Percentiles rank a stretch among this genome's conserved stretches.
phyloP scores from a whole-genome alignment of 805 yeast genomes.

The Candida silvatica region DNA sequence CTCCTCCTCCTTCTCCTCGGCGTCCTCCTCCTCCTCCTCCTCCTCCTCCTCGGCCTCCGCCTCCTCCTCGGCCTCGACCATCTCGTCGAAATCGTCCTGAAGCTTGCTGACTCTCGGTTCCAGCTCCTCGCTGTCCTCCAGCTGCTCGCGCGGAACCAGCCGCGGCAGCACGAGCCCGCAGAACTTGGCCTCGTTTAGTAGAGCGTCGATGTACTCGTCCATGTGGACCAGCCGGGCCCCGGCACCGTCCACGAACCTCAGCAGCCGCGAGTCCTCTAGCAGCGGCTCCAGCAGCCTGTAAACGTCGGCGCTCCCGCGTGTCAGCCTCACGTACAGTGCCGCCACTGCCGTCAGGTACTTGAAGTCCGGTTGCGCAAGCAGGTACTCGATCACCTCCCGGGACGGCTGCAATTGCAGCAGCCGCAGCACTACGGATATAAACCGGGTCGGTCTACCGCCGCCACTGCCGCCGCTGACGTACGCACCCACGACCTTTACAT shows the following conservation, averaged over 20 bases:
- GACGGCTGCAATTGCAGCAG: constrained; percentile 71
- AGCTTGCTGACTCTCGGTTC: constrained; percentile 31
- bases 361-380: constrained; percentile 57
- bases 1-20: constrained; percentile 1
- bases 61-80: too few species aligned
- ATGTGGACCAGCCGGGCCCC: constrained; percentile 39
- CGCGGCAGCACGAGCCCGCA: constrained; percentile 72
- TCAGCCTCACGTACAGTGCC: constrained; percentile 52
- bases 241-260: constrained; percentile 35
- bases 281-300: constrained; percentile 46
- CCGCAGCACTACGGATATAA: constrained; percentile 69
- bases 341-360: constrained; percentile 68
- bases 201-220: constrained; percentile 67
- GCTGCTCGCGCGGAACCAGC: constrained; percentile 31
- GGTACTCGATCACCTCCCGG: constrained; percentile 43
- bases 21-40: constrained; percentile 15
- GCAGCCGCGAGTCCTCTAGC: constrained; percentile 59
- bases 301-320: constrained; percentile 34
- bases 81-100: constrained; percentile 25
- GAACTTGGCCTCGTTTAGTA: constrained; percentile 49
- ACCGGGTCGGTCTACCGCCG: constrained; percentile 56
- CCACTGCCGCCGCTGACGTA: constrained; percentile 21
- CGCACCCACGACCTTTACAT: constrained; percentile 40
- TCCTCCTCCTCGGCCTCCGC: too few species aligned
- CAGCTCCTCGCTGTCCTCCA: constrained; percentile 39